Base-by-base conservation (phyloP, 306 rosid genomes). In the Quercus wislizeni region DNA sequence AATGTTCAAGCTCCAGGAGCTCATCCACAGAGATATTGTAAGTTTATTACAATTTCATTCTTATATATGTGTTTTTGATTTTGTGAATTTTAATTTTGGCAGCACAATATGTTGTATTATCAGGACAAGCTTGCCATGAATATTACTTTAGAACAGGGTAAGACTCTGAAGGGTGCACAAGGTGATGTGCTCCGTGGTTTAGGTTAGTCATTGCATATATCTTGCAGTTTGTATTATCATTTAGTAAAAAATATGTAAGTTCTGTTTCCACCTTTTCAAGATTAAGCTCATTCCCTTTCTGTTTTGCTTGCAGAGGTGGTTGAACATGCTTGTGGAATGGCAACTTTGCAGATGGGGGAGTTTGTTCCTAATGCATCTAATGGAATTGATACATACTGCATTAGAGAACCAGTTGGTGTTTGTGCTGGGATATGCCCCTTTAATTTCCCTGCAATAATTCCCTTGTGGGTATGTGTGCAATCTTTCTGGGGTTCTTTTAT, bases 371-470 rank as follows among this genome's bases (percentile, higher is more conserved):
- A 89, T 82, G 89, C 85, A 52, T 86, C 83, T 35, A 82, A 86
- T 89, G 95, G 93, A 69, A 87, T 87, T 76, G 95, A 90, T 83
- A 87, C 86, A 33, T 90, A 80, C 85, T 74, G 85, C 90, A 89
- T 92, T 61, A 84, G 92, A 80, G 97, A 90, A 76, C 97, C 97
- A 38, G 91, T 90, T 54, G 97, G 97, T 71, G 93, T 92, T 82
- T 92, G 97, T 89, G 95, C 92, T 20, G 97, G 97, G 74, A 89
- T 92, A 71, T 92, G 93, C 79, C 85, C 95, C 35, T 57, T 85
- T 71, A 87, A 92, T 82, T 88, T 82, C 83, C 85, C 97, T 46
- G 91, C 91, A 70, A 82, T 73, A 71, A 75, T 86, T 72, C 87
- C 92, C 67, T 82, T 92, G 83, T 92, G 95, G 97, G 97, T 92